These are phyloP conservation scores for Aegilops speltoides DNA, from an alignment of 176 grass and related monocot species.

Conservation along the genomic window DNA sequence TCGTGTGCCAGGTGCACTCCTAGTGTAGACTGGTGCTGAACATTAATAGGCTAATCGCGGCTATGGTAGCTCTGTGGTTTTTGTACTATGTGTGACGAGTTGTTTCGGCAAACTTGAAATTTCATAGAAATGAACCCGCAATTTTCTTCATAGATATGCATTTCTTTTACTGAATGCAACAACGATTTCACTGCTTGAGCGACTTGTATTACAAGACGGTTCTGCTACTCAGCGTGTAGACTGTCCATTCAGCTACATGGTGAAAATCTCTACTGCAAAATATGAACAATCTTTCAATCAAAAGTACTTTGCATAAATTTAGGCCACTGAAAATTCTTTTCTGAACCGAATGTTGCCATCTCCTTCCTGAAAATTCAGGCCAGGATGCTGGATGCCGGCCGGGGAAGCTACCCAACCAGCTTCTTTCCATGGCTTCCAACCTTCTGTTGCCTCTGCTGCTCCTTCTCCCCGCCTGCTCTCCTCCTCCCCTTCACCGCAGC, in stretches of 20 bases:
- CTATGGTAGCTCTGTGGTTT: no score
- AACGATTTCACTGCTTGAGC: neutral
- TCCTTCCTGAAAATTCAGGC: neutral
- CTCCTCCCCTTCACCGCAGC: conserved; percentile 28
- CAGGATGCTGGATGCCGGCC: neutral
- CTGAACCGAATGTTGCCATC: neutral
- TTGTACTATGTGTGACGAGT: no score
- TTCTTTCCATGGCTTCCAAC: conserved; percentile 37
- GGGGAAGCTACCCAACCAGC: neutral
- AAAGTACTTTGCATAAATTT: neutral
- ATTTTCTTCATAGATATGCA: no score
- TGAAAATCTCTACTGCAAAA: neutral
- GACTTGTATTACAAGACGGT: neutral
- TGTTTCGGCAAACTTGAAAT: no score
- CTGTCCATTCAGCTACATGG: neutral
- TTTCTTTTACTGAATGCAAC: no score
- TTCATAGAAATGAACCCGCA: no score
- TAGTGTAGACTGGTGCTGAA: no score
- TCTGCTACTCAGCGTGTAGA: neutral
- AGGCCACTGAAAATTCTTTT: conserved; percentile 8
- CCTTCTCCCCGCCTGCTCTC: conserved; percentile 31
- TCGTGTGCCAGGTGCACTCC: no score
- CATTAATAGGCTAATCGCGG: no score
- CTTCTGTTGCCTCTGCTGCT: conserved; percentile 27
- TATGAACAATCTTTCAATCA: neutral